Evolutionary conservation across 2,329 filamentous ascomycete genomes (phyloP).

Genomic region (Colletotrichum horii): DNA sequence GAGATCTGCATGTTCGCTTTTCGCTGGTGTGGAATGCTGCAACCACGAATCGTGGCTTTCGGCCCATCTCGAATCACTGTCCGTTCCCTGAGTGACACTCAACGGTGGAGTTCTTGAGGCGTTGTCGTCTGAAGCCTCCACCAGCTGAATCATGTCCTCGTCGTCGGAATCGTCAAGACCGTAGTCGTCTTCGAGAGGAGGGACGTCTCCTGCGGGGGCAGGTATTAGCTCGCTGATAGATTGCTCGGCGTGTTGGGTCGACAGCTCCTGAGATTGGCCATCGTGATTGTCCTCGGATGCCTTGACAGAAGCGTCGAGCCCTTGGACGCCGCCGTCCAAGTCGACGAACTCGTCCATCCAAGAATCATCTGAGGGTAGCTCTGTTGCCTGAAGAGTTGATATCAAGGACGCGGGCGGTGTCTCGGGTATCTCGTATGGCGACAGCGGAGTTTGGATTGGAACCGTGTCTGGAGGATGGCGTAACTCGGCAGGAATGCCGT

Average conservation of each 20-base stretch:
- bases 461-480: background rate
- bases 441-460: background rate
- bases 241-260: background rate
- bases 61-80: background rate
- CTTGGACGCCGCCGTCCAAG: background rate
- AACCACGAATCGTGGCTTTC: background rate
- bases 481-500: no score
- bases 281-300: background rate
- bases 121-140: background rate
- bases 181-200: background rate
- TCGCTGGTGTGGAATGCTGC: background rate
- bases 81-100: background rate
- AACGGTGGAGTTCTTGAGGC: background rate
- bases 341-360: slow-evolving; percentile 12
- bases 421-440: background rate
- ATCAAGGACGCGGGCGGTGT: background rate
- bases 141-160: background rate
- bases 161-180: background rate
- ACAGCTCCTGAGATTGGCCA: background rate
- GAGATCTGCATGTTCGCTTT: background rate
- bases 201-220: background rate
- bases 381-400: background rate
- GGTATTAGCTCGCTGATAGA: background rate
- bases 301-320: background rate
- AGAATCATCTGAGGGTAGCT: background rate